Evolutionary conservation across 257 asterid species (phyloP), one percentile per base, ranked within the genome.

Genomic region (Solanum peruvianum): DNA sequence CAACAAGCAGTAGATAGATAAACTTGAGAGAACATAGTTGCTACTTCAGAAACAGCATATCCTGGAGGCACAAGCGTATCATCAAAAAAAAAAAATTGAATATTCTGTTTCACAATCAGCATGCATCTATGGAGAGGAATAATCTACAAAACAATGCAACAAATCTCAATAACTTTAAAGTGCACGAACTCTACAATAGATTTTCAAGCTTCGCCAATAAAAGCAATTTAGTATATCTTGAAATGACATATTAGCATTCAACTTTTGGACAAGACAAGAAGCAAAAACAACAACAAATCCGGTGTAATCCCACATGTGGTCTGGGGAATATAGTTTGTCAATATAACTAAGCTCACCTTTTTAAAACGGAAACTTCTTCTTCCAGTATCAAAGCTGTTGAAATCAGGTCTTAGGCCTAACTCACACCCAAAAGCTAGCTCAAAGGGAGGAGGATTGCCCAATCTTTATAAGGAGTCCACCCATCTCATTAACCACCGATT

Each of bases 1-100:
- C 71, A 89, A 88, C 58, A 89, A 86, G 62, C 85, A 81, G 80
- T 67, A 86, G 78, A 76, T 69, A 56, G 20, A 41, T 84, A 62
- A 86, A 86, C 62, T 39, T 87, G 82, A 86, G 73, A 85, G 42
- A 76, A 88, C 85, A 49, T 11, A 81, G 23, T 18, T 31, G 21
- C 45, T 31, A 49, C 64, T 81, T 18, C 6, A 52, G 20, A 27
- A 45, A 15, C 31, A 81, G 18, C 85, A 81, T 49, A 49, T 49
- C 20, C 85, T 49, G 45, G 85, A 81, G 45, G 85, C 69, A 31
- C 70, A 81, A 31, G 41, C 29, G 27, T 29, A 80, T 47, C 18
- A 29, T 81, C 35, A 33, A 33, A 33, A 33, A 33, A 33, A 33
- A 33, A 33, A 33, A 33, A 33, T 49, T 49, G 45, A 81, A 49